Base-by-base conservation (phyloP, 495 filamentous ascomycete species). In the Penicillium crystallinum region DNA sequence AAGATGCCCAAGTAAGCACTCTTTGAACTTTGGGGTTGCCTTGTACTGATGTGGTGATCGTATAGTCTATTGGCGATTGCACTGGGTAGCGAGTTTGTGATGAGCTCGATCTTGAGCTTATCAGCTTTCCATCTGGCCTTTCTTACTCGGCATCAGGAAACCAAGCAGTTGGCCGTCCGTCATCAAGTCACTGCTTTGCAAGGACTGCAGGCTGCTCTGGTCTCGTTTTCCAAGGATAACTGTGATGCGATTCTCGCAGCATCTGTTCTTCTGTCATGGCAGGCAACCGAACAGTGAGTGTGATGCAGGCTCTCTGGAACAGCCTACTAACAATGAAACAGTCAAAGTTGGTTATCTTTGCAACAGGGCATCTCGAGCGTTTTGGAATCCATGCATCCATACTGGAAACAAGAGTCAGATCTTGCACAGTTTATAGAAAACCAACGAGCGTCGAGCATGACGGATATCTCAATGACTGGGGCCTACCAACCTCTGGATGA, bases 181-280 rank as follows among this genome's bases (percentile, higher is more conserved):
- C 89, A 97, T 64, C 85, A 88, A 37, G 87, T 86, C 15, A 77
- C 85, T 49, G 92, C 93, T 25, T 74, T 97, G 45, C 89, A 89
- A 58, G 92, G 95, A 18, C 70, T 97, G 21, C 90, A 96, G 60
- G 84, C 88, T 58, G 90, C 90, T 14, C 91, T 97, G 56, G 83
- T 83, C 27, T 75, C 77, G 21, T 97, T 97, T 70, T 96, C 89
- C 7, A 83, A 79, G 57, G 83, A 85, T 34, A 97, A 91, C 59
- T 90, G 88, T 12, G 92, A 98, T 71, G 89, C 92, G 31, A 85
- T 96, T 49, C 79, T 98, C 25, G 93, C 91, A 45, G 89, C 93
- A 22, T 97, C 91, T 11, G 83, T 96, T 30, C 78, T 97, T 42
- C 76, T 98, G 38, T 92, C 92, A 39, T 98, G 95, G 95, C 93